Conservation (phyloP, 129 eudicot genomes). For the Helichrysum umbraculigerum region DNA sequence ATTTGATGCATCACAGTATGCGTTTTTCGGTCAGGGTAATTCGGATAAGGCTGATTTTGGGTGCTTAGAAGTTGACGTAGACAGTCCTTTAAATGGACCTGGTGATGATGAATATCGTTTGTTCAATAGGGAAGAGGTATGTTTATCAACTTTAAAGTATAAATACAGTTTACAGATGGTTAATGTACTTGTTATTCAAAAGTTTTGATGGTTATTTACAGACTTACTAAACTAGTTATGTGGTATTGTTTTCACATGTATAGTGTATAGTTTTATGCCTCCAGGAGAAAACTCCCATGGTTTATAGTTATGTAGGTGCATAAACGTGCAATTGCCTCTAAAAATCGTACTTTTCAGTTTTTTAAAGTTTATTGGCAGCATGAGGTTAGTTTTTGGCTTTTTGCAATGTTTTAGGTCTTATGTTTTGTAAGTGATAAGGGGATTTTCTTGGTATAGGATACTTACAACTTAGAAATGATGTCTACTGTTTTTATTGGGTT, state of each 20-base stretch:
- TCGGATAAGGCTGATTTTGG: slow-evolving; percentile 72
- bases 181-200: background rate
- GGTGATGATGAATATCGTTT: slow-evolving; percentile 79
- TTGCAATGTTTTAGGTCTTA: background rate
- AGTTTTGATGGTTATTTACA: background rate
- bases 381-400: background rate
- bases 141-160: background rate
- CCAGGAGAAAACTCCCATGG: background rate
- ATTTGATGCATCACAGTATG: slow-evolving; percentile 85
- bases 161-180: slow-evolving; percentile 1
- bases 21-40: slow-evolving; percentile 62
- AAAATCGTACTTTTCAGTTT: background rate
- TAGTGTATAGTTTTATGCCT: background rate
- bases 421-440: background rate
- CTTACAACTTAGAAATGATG: background rate
- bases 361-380: background rate
- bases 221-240: background rate
- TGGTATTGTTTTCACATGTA: slow-evolving; percentile 9
- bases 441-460: background rate
- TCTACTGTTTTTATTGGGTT: background rate
- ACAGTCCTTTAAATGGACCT: slow-evolving; percentile 41
- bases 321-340: background rate
- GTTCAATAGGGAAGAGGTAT: slow-evolving; percentile 74
- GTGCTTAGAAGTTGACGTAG: slow-evolving; percentile 61
- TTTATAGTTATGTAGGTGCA: background rate